phyloP scores from a whole-genome alignment of 192 early-diverging fungal genomes.

The Coemansia sp. region DNA sequence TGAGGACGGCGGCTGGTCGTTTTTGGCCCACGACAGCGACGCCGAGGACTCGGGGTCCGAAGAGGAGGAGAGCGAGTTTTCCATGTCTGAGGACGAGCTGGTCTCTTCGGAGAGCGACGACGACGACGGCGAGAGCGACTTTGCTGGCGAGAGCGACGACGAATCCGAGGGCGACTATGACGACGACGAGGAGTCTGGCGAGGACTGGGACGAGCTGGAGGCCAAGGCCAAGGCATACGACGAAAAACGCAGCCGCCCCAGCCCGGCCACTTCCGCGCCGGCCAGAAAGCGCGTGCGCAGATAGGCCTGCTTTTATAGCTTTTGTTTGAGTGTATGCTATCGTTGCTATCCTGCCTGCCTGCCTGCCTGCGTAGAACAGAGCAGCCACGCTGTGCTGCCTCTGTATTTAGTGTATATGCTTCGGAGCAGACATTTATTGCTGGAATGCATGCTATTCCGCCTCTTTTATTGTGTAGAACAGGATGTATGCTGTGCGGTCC shows the following conservation, averaged over 20 bases:
- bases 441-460: no score
- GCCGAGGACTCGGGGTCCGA: conserved; percentile 59
- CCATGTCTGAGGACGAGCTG: conserved; percentile 58
- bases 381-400: no score
- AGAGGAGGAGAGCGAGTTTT: conserved; percentile 65
- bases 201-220: conserved; percentile 81
- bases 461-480: conserved; percentile 41
- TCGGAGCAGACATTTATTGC: no score
- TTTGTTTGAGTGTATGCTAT: background rate
- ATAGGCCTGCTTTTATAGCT: background rate
- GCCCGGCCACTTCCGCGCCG: conserved; percentile 9
- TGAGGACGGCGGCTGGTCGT: conserved; percentile 87
- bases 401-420: no score
- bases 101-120: conserved; percentile 53
- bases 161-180: conserved; percentile 71
- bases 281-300: conserved; percentile 45
- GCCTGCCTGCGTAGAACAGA: no score
- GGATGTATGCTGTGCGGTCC: conserved; percentile 51
- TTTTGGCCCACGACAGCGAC: conserved; percentile 69
- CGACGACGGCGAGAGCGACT: conserved; percentile 44
- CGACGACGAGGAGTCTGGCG: conserved; percentile 61
- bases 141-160: conserved; percentile 52
- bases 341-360: no score
- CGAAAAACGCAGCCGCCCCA: conserved; percentile 29
- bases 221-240: conserved; percentile 67